Percentiles rank a stretch among this genome's conserved stretches.
Evolutionary conservation across 2,329 filamentous ascomycete genomes (phyloP).

Genomic region (Paraconiothyrium brasiliense): DNA sequence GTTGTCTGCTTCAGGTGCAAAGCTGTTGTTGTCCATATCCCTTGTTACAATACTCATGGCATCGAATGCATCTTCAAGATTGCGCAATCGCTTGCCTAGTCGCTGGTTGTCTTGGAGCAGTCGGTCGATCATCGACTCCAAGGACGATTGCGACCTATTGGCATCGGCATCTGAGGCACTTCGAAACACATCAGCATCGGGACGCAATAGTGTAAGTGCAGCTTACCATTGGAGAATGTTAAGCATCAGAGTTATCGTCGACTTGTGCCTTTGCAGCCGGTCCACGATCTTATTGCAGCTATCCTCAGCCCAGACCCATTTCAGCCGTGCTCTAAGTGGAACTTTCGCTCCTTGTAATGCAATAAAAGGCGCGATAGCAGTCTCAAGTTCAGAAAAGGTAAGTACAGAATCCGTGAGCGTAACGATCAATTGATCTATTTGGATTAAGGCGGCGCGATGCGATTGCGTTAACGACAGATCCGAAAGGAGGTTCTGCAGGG

Average conservation of each 20-base stretch:
- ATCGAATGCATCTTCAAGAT: conserved; percentile 16
- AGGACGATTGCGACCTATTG: conserved; percentile 8
- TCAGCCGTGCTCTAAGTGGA: conserved; percentile 1
- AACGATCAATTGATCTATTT: conserved; percentile 16
- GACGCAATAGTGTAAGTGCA: background rate
- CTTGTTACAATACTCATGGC: conserved; percentile 8
- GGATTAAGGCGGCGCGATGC: conserved; percentile 17
- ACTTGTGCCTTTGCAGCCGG: conserved; percentile 13
- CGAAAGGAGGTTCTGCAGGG: conserved; percentile 13
- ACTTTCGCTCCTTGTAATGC: background rate
- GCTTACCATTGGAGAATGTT: conserved; percentile 19
- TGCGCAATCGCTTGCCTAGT: conserved; percentile 13
- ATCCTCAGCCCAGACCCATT: conserved; percentile 15
- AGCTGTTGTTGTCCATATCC: background rate
- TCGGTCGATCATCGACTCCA: conserved; percentile 7
- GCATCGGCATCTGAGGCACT: conserved; percentile 15
- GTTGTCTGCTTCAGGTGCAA: background rate
- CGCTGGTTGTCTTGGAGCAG: conserved; percentile 12
- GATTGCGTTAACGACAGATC: conserved; percentile 12
- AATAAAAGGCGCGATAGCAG: conserved; percentile 8
- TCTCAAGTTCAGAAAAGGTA: conserved; percentile 16
- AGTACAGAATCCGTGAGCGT: conserved; percentile 17
- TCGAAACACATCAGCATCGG: background rate
- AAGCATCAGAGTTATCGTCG: conserved; percentile 14
- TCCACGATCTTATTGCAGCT: conserved; percentile 10